A percentile compares a stretch with the other conserved stretches of the same genome.
These are phyloP conservation scores for Verticillium albo-atrum DNA, from an alignment of 2,329 filamentous ascomycete species.

Conservation along the genomic window DNA sequence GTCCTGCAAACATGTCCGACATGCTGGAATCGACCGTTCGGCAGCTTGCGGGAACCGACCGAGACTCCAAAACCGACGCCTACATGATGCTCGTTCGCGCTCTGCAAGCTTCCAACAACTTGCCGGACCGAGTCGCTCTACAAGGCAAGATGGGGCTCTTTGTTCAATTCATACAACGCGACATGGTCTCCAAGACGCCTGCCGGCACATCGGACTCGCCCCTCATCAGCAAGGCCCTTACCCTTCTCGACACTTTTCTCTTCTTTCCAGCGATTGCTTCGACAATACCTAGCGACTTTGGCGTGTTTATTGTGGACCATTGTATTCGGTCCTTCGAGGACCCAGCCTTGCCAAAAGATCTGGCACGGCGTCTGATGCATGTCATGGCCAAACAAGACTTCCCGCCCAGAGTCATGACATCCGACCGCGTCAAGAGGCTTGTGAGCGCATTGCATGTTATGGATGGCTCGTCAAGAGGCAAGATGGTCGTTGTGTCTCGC, in stretches of 20 bases:
- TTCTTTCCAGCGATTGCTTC: conserved; percentile 68
- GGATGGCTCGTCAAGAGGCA: conserved; percentile 70
- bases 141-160: conserved; percentile 73
- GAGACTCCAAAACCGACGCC: conserved; percentile 73
- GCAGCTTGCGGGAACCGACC: conserved; percentile 71
- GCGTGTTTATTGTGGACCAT: conserved; percentile 74
- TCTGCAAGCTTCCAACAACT: conserved; percentile 75
- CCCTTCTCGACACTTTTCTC: conserved; percentile 71
- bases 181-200: conserved; percentile 61
- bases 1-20: conserved; percentile 57
- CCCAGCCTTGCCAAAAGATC: conserved; percentile 64
- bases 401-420: conserved; percentile 66
- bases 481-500: conserved; percentile 73
- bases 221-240: conserved; percentile 72
- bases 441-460: conserved; percentile 68
- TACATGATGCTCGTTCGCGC: conserved; percentile 76
- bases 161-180: conserved; percentile 77
- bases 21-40: conserved; percentile 84
- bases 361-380: conserved; percentile 75
- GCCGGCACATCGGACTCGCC: conserved; percentile 59
- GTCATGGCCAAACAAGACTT: conserved; percentile 80
- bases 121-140: conserved; percentile 70
- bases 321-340: conserved; percentile 72
- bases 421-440: conserved; percentile 64
- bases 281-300: conserved; percentile 73